Percentiles rank a stretch among this genome's conserved stretches.
Conservation (phyloP, 306 rosid genomes). For the Cucurbita maxima region DNA sequence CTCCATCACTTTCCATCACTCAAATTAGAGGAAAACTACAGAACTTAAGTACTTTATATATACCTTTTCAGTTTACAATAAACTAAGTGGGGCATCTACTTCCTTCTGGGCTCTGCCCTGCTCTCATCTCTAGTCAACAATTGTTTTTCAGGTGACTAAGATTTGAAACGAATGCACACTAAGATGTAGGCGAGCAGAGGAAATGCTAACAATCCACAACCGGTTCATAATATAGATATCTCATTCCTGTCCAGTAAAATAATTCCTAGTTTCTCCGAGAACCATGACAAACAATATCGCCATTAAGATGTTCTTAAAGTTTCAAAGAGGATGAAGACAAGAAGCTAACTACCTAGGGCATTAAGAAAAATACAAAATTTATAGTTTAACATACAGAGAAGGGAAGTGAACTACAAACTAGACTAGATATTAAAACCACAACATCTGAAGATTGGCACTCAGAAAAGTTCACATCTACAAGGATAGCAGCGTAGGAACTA, state of each 20-base stretch:
- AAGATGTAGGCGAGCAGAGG: background rate
- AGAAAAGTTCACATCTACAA: background rate
- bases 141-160: background rate
- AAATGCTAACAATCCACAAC: background rate
- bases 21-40: background rate
- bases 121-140: background rate
- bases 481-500: background rate
- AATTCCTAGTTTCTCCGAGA: background rate
- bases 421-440: background rate
- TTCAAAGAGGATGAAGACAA: background rate
- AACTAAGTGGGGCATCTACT: background rate
- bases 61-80: background rate
- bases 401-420: background rate
- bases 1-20: background rate
- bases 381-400: background rate
- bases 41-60: background rate
- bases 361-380: background rate
- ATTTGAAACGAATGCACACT: background rate
- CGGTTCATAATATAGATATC: background rate
- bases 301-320: background rate
- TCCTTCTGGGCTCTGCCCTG: background rate
- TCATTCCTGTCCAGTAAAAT: background rate
- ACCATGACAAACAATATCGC: background rate
- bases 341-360: background rate
- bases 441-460: background rate